Conservation (phyloP, 2,329 filamentous ascomycete genomes). For the Thielaviopsis populi region DNA sequence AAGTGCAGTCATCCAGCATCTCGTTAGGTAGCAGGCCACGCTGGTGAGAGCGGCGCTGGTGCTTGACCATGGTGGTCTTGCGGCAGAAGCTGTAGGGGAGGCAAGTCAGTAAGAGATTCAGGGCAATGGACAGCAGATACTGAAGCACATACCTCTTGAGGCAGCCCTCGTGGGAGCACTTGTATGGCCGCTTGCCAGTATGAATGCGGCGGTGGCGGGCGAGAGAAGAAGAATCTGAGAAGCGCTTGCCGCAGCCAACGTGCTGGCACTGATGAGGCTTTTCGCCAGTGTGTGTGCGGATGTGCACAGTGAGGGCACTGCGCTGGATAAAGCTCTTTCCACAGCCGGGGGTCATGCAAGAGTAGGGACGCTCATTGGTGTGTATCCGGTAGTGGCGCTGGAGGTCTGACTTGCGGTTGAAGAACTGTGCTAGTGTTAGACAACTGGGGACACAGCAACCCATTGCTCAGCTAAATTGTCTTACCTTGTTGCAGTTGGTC, state of each 20-base stretch:
- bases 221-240: conserved; percentile 54
- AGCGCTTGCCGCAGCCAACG: conserved; percentile 50
- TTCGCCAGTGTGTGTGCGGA: conserved; percentile 55
- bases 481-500: conserved; percentile 46
- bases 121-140: too few species aligned
- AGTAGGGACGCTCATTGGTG: conserved; percentile 54
- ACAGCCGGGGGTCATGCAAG: conserved; percentile 44
- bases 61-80: conserved; percentile 58
- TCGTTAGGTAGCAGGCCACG: conserved; percentile 42
- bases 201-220: conserved; percentile 51
- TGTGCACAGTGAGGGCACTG: conserved; percentile 55
- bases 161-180: conserved; percentile 45
- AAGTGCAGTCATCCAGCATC: conserved; percentile 37
- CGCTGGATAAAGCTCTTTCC: conserved; percentile 58
- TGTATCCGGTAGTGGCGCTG: conserved; percentile 58
- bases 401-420: conserved; percentile 57
- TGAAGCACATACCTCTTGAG: conserved; percentile 38
- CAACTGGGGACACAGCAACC: background rate
- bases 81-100: conserved; percentile 45
- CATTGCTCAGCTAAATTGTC: conserved; percentile 18
- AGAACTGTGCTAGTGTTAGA: conserved; percentile 35
- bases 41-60: conserved; percentile 47
- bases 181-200: conserved; percentile 51
- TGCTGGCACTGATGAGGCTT: conserved; percentile 56
- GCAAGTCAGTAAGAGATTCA: conserved; percentile 17